Evolutionary conservation across 169 alveolate species (phyloP), one percentile per base, ranked within the genome.

Genomic region (Plasmodium chabaudi): DNA sequence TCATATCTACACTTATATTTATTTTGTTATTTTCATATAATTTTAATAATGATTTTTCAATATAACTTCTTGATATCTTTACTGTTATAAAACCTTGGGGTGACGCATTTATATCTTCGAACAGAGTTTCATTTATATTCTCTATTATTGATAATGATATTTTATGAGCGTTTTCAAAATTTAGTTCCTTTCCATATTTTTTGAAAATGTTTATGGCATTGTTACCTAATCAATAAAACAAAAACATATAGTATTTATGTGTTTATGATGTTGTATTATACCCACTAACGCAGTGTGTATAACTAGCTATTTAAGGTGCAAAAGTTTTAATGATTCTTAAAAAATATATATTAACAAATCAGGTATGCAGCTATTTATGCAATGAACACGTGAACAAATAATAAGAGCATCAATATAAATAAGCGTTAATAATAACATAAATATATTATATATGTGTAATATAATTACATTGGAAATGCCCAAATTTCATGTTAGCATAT

Each of bases 1-100:
- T 55, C 60, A 69, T 77, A 65, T 64, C 42, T 57, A 55, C 42
- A 72, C 93, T 87, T 61, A 88, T 87, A 27, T 63, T 75, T 19
- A 88, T 92, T 70, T 88, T 86, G 47, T 84, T 69, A 34, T 90
- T 61, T 17, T 79, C 34, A 92, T 84, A 53, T 93, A 94, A 89
- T 88, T 61, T 82, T 55, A 60, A 51, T 39, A 88, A 65, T 5
- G 88, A 87, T 25, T 49, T 65, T 44, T 87, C 74, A 23, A 92
- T 75, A 51, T 67, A 86, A 5, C 79, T 82, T 19, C 71, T 87
- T 17, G 95, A 88, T 39, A 88, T 42, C 55, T 92, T 88, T n/a
- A 88, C 91, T 27, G 93, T 88, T 55, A 92, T 71, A 47, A 88
- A 92, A 67, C 97, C 97, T 61, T 93, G 96, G 3, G 97, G 96